Base-by-base conservation (phyloP, 768 basidiomycete species). In the Boletus barrowsii region DNA sequence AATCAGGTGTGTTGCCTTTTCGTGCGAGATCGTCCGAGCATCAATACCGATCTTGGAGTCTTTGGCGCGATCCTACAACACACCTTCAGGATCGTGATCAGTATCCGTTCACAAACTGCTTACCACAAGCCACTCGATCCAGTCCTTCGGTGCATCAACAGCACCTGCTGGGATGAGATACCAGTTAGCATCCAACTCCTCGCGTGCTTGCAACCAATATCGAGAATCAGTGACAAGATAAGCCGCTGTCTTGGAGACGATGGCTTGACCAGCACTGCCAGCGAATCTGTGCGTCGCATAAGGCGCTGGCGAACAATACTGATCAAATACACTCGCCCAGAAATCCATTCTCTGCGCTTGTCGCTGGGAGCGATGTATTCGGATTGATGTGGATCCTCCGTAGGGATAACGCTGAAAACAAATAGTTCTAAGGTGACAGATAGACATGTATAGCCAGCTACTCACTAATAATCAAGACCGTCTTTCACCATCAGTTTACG, bases 361-460 rank as follows among this genome's bases (percentile, higher is more conserved):
- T 93, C 91, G 54, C 83, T 82, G 8, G 78, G 68, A 17, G 88
- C 82, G 24, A 91, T 86, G 56, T 90, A 92, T 69, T 93, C 91
- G 0, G 90, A 90, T 48, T 82, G 81, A 65, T 93, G 91, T 6
- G 89, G 86, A 64, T 93, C 91, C 68, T 90, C 88, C 35, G 79
- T 83, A 3, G 90, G 90, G 44, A 93, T 69, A 58, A 91, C 68
- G 62, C 90, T 93, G 47, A n/a, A 59, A 36, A 51, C 40, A 41
- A 51, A 47, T 13, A 52, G n/a, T 33, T 52, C 40, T 42, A 41
- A 63, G 55, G 30, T 42, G 50, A 49, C 53, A 50, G 32, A 9
- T 29, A 32, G 36, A 17, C 36, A 32, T 51, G 53, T 40, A 44
- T 29, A 39, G 18, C 30, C 36, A 56, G 49, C 37, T 26, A 79